phyloP scores from a whole-genome alignment of 2,329 filamentous ascomycete genomes.

The Scytalidium lignicola region DNA sequence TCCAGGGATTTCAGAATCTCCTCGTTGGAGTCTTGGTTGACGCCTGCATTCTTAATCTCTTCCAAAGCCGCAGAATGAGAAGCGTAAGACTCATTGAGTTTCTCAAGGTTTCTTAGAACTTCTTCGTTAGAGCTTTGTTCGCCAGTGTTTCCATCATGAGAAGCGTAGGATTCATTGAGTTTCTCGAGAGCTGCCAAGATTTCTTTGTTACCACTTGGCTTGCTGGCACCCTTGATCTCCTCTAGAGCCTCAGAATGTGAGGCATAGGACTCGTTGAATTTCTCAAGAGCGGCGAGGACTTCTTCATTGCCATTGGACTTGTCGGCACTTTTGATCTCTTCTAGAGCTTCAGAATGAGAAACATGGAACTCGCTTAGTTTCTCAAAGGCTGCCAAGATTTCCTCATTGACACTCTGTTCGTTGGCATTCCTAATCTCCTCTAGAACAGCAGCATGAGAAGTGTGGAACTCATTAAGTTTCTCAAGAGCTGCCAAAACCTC shows the following conservation, averaged over 20 bases:
- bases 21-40: no score
- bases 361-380: neutral
- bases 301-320: neutral
- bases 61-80: slow-evolving; percentile 8
- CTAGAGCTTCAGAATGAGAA: slow-evolving; percentile 4
- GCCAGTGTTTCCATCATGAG: slow-evolving; percentile 6
- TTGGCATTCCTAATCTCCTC: slow-evolving; percentile 10
- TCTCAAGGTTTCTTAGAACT: neutral
- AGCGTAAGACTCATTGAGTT: slow-evolving; percentile 7
- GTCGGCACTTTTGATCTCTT: slow-evolving; percentile 8
- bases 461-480: slow-evolving; percentile 21
- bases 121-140: neutral
- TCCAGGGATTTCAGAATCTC: slow-evolving; percentile 16
- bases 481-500: slow-evolving; percentile 23
- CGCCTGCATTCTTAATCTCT: slow-evolving; percentile 13
- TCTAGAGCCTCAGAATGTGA: slow-evolving; percentile 7
- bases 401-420: slow-evolving; percentile 8
- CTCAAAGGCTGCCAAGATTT: slow-evolving; percentile 9
- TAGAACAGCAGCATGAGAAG: slow-evolving; percentile 15
- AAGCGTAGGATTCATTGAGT: slow-evolving; percentile 19
- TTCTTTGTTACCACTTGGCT: slow-evolving; percentile 10
- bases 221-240: slow-evolving; percentile 10
- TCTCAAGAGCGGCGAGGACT: slow-evolving; percentile 10
- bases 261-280: slow-evolving; percentile 9
- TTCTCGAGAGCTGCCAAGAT: slow-evolving; percentile 19